These are phyloP conservation scores for Nakazawaea wickerhamii DNA, from an alignment of 805 yeast species.

Conservation along the genomic window DNA sequence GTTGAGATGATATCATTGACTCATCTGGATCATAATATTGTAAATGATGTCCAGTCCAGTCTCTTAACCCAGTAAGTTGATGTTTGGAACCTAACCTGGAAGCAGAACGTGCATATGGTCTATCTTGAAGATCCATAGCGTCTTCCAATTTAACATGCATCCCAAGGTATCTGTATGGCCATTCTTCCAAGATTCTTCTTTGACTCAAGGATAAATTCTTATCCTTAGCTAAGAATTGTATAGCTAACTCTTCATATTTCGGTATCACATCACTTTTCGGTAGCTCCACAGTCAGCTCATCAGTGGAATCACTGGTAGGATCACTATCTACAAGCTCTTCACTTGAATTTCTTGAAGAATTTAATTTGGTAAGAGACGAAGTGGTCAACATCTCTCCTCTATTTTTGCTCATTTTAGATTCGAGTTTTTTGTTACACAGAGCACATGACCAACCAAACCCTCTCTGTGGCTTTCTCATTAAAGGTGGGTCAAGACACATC, in stretches of 20 bases:
- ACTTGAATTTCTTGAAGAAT: conserved; percentile 10
- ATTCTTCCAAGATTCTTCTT: conserved; percentile 58
- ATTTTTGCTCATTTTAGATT: conserved; percentile 32
- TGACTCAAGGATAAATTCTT: conserved; percentile 32
- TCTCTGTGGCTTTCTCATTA: conserved; percentile 70
- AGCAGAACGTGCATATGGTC: conserved; percentile 77
- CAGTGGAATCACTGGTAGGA: conserved; percentile 13
- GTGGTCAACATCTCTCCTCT: conserved; percentile 30
- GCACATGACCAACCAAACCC: conserved; percentile 94
- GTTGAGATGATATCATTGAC: conserved; percentile 16
- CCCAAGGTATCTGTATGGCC: conserved; percentile 80
- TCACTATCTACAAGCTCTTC: conserved; percentile 3
- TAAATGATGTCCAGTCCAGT: conserved; percentile 60
- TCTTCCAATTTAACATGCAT: conserved; percentile 70
- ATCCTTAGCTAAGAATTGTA: conserved; percentile 46
- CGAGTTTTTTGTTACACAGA: conserved; percentile 58
- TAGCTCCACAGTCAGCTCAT: conserved; percentile 4
- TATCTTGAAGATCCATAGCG: conserved; percentile 68
- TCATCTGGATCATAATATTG: conserved; percentile 51
- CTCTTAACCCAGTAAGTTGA: conserved; percentile 63
- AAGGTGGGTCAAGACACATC: conserved; percentile 82
- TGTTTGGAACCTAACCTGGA: conserved; percentile 70
- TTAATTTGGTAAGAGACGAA: conserved; percentile 9
- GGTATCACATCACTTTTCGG: conserved; percentile 28
- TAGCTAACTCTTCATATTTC: conserved; percentile 52